Evolutionary conservation across 495 filamentous ascomycete genomes (phyloP).

Genomic region (Hypomontagnella submonticulosa): DNA sequence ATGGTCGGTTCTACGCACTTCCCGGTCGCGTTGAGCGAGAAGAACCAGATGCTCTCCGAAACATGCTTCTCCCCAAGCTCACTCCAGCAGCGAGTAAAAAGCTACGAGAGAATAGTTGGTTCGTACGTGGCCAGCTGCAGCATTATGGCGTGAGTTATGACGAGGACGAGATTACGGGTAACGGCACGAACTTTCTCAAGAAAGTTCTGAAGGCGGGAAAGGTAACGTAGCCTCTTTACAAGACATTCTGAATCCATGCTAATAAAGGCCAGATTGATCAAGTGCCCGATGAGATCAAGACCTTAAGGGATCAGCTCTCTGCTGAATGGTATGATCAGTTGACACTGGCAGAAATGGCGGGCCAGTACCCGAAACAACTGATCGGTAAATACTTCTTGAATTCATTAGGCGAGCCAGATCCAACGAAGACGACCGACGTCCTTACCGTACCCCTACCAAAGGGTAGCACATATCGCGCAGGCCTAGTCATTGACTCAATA

Average conservation of each 20-base stretch:
- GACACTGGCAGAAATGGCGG: constrained; percentile 11
- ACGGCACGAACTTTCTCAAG: constrained; percentile 31
- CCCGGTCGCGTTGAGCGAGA: constrained; percentile 16
- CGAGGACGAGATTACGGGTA: constrained; percentile 30
- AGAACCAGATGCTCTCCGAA: constrained; percentile 21
- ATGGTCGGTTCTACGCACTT: constrained; percentile 14
- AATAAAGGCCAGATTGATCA: constrained; percentile 23
- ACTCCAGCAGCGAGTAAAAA: constrained; percentile 13
- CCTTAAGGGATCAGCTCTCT: constrained; percentile 23
- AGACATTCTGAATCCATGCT: neutral
- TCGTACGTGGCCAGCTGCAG: constrained; percentile 29
- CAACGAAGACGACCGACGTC: constrained; percentile 32
- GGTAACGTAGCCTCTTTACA: neutral
- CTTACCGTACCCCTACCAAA: constrained; percentile 22
- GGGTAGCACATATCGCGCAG: constrained; percentile 13
- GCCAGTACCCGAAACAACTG: neutral
- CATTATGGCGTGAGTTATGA: constrained; percentile 38
- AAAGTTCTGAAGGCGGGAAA: constrained; percentile 32
- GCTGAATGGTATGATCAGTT: constrained; percentile 28
- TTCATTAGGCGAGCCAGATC: constrained; percentile 25
- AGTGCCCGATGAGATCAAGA: constrained; percentile 32
- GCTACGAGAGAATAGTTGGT: constrained; percentile 5
- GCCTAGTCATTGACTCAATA: constrained; percentile 13
- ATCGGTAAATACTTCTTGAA: constrained; percentile 32
- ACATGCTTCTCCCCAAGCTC: constrained; percentile 30